These are phyloP conservation scores for Esteya vermicola DNA, from an alignment of 2,329 filamentous ascomycete genomes.

Conservation along the genomic window DNA sequence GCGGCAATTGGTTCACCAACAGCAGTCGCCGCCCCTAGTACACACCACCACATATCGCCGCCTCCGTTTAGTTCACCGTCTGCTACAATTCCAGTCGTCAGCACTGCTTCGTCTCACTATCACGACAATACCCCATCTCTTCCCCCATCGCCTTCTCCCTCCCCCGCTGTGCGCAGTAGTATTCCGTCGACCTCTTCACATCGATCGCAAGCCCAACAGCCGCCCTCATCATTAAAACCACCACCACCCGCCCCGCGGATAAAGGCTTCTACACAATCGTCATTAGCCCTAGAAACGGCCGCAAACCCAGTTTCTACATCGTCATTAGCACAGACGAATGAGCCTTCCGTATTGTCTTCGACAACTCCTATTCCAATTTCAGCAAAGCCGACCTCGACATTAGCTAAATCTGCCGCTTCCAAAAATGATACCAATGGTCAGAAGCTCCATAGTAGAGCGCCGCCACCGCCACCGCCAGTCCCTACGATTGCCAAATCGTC, in stretches of 20 bases:
- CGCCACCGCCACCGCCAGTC: constrained; percentile 2
- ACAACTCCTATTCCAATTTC: background rate
- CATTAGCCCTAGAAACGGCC: no score
- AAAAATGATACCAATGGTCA: constrained; percentile 4
- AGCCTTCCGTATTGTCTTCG: background rate
- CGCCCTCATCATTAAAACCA: constrained; percentile 4
- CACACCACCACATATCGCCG: constrained; percentile 22
- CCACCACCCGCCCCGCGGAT: no score
- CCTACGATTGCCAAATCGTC: constrained; percentile 18
- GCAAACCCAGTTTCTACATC: no score
- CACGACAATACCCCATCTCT: constrained; percentile 5
- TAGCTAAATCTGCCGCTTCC: background rate
- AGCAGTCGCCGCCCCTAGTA: constrained; percentile 13
- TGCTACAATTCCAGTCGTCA: constrained; percentile 9
- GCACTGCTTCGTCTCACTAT: background rate
- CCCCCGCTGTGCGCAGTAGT: constrained; percentile 13
- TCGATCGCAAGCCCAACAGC: constrained; percentile 6
- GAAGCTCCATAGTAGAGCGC: constrained; percentile 10
- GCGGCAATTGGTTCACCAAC: constrained; percentile 18
- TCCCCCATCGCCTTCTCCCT: constrained; percentile 16
- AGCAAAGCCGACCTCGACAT: background rate
- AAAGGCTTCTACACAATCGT: no score
- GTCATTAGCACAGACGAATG: background rate
- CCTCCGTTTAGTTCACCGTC: constrained; percentile 1
- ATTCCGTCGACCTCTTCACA: background rate